Evolutionary conservation across 2,329 filamentous ascomycete genomes (phyloP).

Genomic region (Rhynchosporium graminicola): DNA sequence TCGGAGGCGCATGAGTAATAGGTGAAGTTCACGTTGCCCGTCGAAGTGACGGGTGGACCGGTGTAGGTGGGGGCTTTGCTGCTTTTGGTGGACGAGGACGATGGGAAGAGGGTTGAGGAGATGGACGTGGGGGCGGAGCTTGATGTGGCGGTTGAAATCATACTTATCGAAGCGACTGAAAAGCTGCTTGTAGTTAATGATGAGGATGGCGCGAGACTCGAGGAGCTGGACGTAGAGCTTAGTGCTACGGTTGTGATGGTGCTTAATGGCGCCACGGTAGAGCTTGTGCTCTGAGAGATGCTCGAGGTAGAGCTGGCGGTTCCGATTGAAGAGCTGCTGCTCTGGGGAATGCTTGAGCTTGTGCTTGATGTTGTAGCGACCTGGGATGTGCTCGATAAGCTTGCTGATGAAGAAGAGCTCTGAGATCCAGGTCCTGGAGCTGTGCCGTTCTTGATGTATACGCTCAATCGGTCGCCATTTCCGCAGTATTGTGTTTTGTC

Average conservation of each 20-base stretch:
- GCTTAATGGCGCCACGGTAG: neutral
- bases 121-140: conserved; percentile 21
- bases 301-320: neutral
- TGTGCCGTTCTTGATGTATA: conserved; percentile 27
- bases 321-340: too few species aligned
- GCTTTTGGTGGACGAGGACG: conserved; percentile 16
- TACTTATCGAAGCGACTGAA: neutral
- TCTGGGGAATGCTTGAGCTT: neutral
- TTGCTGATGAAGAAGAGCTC: neutral
- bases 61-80: conserved; percentile 28
- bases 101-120: conserved; percentile 11
- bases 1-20: conserved; percentile 38
- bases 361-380: conserved; percentile 8
- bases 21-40: conserved; percentile 38
- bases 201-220: neutral
- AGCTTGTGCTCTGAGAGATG: conserved; percentile 6
- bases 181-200: conserved; percentile 16
- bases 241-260: too few species aligned
- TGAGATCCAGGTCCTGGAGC: neutral
- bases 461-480: conserved; percentile 34
- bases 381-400: neutral
- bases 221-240: conserved; percentile 8
- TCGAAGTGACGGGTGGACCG: conserved; percentile 31
- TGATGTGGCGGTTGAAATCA: conserved; percentile 6
- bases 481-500: conserved; percentile 40